These are phyloP conservation scores for Xylaria sp. DNA, from an alignment of 495 filamentous ascomycete species.

Conservation along the genomic window DNA sequence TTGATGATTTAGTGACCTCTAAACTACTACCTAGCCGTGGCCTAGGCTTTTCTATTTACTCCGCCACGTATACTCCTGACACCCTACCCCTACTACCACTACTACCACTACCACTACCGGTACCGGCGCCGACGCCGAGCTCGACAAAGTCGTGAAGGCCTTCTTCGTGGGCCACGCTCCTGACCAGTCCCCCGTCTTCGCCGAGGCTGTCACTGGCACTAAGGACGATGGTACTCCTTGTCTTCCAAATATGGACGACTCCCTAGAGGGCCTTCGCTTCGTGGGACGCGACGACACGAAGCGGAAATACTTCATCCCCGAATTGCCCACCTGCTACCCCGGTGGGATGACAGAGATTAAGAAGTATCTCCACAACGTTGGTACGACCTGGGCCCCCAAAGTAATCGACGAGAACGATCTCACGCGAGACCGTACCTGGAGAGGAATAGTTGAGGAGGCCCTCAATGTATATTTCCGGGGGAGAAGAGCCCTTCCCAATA, in stretches of 20 bases:
- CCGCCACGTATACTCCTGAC: no score
- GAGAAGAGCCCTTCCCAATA: background rate
- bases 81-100: no score
- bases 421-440: background rate
- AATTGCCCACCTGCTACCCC: background rate
- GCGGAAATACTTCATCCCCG: background rate
- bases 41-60: no score
- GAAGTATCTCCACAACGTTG: conserved; percentile 6
- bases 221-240: background rate
- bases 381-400: background rate
- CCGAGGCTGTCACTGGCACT: background rate
- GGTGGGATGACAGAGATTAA: conserved; percentile 7
- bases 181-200: background rate
- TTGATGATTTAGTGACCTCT: no score
- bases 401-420: background rate
- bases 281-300: background rate
- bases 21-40: no score
- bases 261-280: conserved; percentile 1
- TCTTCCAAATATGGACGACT: conserved; percentile 1
- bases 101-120: no score
- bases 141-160: background rate
- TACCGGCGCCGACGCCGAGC: background rate
- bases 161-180: background rate
- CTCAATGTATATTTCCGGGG: background rate
- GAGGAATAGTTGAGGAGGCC: background rate